Base-by-base conservation (phyloP, 2,329 filamentous ascomycete species). In the Penicillium italicum region DNA sequence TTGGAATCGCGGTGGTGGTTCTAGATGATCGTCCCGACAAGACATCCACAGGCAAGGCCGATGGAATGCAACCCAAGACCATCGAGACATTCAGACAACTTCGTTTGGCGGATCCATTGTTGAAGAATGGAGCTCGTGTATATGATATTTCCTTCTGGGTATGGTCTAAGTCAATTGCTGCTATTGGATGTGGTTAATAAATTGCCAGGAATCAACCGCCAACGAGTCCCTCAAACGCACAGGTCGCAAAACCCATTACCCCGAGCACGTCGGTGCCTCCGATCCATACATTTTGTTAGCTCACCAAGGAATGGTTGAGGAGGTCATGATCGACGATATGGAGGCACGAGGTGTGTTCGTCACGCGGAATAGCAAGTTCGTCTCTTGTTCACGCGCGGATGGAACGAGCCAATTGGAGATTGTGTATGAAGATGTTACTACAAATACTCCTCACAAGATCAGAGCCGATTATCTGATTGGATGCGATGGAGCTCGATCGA, bases 61-160 rank as follows among this genome's bases (percentile, higher is more conserved):
- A 91, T 70, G 88, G 88, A 38, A 76, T 91, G 50, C 88, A 91
- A 66, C 88, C 88, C 42, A 91, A 91, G 74, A 88, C 87, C 1
- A 89, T 91, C 64, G 88, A 91, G 75, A 91, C 88, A 0, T 82
- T 90, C 64, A 82, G 84, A 59, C 87, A 90, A 73, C 84, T 91
- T 77, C 79, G 86, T 33, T 74, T 90, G n/a, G 85, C 84, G n/a
- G 86, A 90, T 60, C 77, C 82, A 1, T 72, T 91, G 30, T 72
- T 91, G 40, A 82, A 83, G 59, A 82, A 85, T 63, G 87, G 85
- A 30, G 87, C 87, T 47, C 83, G 82, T 43, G 83, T 91, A 42
- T 89, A 87, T 71, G 88, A 91, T 66, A 90, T 91, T 57, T 80
- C 84, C 41, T 90, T 90, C 69, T 91, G 88, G 86, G 80, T 84